Evolutionary conservation across 352 stramenopile species (phyloP).

Genomic region (Globisporangium iwayamae): DNA sequence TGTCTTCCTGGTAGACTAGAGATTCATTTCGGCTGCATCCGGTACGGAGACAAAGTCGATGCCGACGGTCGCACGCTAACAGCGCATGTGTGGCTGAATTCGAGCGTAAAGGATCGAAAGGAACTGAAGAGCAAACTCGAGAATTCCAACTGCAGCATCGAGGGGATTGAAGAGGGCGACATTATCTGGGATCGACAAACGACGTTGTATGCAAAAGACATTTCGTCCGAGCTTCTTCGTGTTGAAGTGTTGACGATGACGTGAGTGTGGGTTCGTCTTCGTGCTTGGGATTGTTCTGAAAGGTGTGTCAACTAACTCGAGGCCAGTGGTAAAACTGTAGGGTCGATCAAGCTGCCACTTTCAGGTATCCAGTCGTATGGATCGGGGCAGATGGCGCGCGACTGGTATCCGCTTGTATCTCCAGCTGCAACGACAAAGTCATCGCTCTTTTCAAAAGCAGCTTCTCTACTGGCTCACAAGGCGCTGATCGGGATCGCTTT

Average conservation of each 20-base stretch:
- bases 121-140: slow-evolving; percentile 28
- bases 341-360: slow-evolving; percentile 35
- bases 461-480: background rate
- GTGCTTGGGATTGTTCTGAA: background rate
- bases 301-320: background rate
- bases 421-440: background rate
- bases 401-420: slow-evolving; percentile 22
- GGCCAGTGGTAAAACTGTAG: slow-evolving; percentile 27
- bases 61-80: slow-evolving; percentile 13
- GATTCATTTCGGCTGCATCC: slow-evolving; percentile 29
- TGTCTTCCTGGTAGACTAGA: slow-evolving; percentile 32
- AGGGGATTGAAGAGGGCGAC: slow-evolving; percentile 12
- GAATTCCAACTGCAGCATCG: background rate
- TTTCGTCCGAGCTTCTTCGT: slow-evolving; percentile 32
- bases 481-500: slow-evolving; percentile 21
- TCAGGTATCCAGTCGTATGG: slow-evolving; percentile 14
- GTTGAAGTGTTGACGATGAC: slow-evolving; percentile 30
- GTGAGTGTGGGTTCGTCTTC: slow-evolving; percentile 18
- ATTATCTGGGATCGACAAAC: slow-evolving; percentile 33
- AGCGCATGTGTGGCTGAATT: slow-evolving; percentile 41
- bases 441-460: slow-evolving; percentile 11
- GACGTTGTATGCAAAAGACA: slow-evolving; percentile 37
- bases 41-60: slow-evolving; percentile 5
- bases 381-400: slow-evolving; percentile 13
- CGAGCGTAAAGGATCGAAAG: slow-evolving; percentile 25